Evolutionary conservation across 169 alveolate species (phyloP).

Genomic region (Babesia caballi): DNA sequence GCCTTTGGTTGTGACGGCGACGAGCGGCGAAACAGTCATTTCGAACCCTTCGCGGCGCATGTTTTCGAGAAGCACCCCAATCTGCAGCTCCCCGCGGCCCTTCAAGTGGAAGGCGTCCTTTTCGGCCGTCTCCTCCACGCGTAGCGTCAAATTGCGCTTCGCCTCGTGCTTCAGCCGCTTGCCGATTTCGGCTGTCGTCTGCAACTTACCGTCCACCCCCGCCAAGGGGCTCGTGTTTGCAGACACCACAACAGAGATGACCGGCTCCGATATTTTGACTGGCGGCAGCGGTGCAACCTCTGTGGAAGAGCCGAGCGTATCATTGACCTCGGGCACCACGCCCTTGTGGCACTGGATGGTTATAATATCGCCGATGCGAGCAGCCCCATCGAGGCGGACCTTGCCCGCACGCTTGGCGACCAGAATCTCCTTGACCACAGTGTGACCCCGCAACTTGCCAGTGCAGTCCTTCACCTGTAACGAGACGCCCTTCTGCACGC

Average conservation of each 20-base stretch:
- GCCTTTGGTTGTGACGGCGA: conserved; percentile 80
- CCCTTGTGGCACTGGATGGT: conserved; percentile 73
- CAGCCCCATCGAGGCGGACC: conserved; percentile 59
- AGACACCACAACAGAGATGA: conserved; percentile 82
- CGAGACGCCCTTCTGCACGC: conserved; percentile 67
- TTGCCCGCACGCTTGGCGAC: conserved; percentile 68
- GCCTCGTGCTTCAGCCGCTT: conserved; percentile 88
- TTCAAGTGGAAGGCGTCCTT: conserved; percentile 76
- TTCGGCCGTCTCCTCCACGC: conserved; percentile 77
- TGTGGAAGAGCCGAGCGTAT: conserved; percentile 66
- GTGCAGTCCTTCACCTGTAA: conserved; percentile 64
- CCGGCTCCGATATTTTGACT: conserved; percentile 90
- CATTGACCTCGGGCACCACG: conserved; percentile 74
- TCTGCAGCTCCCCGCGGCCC: conserved; percentile 94
- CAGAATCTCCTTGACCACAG: conserved; percentile 69
- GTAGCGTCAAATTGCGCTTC: conserved; percentile 86
- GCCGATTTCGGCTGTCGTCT: conserved; percentile 81
- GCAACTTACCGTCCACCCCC: conserved; percentile 86
- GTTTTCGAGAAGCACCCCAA: conserved; percentile 91
- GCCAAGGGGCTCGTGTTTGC: conserved; percentile 89
- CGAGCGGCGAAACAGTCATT: conserved; percentile 85
- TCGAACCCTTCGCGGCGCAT: conserved; percentile 96
- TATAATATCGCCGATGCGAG: conserved; percentile 77
- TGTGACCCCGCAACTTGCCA: conserved; percentile 67
- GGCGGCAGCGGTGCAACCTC: conserved; percentile 72